These are phyloP conservation scores for Pseudoturritis turrita DNA, from an alignment of 345 rosid genomes.

Conservation along the genomic window DNA sequence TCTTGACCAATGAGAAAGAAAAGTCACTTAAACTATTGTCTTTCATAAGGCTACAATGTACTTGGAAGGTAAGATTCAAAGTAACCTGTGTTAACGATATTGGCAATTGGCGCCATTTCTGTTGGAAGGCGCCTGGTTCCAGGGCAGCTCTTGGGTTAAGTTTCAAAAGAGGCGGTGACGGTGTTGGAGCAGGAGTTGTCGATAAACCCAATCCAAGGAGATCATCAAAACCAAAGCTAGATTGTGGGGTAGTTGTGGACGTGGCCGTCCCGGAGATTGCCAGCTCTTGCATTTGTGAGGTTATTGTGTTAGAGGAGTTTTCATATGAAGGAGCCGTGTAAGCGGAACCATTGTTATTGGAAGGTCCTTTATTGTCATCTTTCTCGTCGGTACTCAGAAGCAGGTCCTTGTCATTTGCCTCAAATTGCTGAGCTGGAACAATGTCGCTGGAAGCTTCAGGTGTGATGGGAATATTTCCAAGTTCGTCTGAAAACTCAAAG, in stretches of 20 bases:
- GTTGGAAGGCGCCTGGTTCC: conserved; percentile 81
- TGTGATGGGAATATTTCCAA: conserved; percentile 59
- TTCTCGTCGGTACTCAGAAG: conserved; percentile 74
- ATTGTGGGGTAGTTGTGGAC: conserved; percentile 34
- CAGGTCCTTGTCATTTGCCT: conserved; percentile 87
- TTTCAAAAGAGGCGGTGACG: conserved; percentile 60
- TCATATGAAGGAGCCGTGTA: conserved; percentile 69
- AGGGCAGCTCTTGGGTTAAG: conserved; percentile 77
- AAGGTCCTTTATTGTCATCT: conserved; percentile 58
- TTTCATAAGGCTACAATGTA: neutral
- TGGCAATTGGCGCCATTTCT: conserved; percentile 89
- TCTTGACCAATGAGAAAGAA: neutral
- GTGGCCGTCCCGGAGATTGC: conserved; percentile 41
- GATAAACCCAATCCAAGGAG: conserved; percentile 71
- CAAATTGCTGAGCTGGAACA: conserved; percentile 62
- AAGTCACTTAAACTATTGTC: neutral
- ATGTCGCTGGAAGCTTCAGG: conserved; percentile 55
- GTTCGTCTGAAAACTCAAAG: conserved; percentile 83
- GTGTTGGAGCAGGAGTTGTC: conserved; percentile 43
- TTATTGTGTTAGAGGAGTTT: conserved; percentile 31
- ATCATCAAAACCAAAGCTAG: conserved; percentile 78
- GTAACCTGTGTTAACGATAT: conserved; percentile 73
- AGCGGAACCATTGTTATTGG: conserved; percentile 50
- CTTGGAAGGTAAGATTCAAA: neutral
- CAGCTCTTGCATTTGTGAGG: conserved; percentile 52